These are phyloP conservation scores for Rhodotorula sp. DNA, from an alignment of 1,284 basidiomycete genomes.

Conservation along the genomic window DNA sequence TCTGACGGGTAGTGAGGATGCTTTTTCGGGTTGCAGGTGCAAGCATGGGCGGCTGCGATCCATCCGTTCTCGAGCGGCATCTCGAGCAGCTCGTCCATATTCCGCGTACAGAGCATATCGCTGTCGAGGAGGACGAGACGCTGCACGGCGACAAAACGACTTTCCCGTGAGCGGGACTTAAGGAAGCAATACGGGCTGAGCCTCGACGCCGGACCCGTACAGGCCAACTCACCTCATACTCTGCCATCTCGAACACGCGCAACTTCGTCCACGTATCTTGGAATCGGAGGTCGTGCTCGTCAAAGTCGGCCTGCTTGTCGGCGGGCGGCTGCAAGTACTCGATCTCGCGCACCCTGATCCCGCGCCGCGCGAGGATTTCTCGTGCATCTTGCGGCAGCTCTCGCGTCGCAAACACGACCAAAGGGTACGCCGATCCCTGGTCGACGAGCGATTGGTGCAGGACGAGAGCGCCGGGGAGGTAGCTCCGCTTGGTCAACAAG, in stretches of 20 bases:
- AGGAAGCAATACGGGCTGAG: not conserved
- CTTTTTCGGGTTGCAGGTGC: conserved; percentile 87
- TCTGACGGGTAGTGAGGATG: conserved; percentile 80
- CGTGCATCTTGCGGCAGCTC: conserved; percentile 60
- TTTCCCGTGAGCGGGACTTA: not conserved
- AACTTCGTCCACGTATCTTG: conserved; percentile 88
- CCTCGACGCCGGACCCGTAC: not conserved
- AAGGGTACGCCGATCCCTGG: conserved; percentile 68
- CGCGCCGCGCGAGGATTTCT: conserved; percentile 58
- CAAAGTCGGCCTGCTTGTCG: conserved; percentile 57
- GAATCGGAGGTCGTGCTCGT: conserved; percentile 58
- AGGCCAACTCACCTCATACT: conserved; percentile 64
- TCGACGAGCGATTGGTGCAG: conserved; percentile 65
- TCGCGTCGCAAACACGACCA: conserved; percentile 77
- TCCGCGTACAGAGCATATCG: conserved; percentile 82
- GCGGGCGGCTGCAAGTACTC: conserved; percentile 61
- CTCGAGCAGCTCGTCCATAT: conserved; percentile 90
- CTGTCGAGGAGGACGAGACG: conserved; percentile 81
- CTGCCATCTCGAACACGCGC: conserved; percentile 69
- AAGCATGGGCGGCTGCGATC: conserved; percentile 84
- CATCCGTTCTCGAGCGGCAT: conserved; percentile 58
- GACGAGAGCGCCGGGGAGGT: conserved; percentile 65
- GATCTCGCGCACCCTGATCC: conserved; percentile 62
- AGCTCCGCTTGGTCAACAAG: conserved; percentile 64
- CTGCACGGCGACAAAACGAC: conserved; percentile 50